Evolutionary conservation across 2,329 filamentous ascomycete species (phyloP).

Genomic region (Botryotinia globosa): DNA sequence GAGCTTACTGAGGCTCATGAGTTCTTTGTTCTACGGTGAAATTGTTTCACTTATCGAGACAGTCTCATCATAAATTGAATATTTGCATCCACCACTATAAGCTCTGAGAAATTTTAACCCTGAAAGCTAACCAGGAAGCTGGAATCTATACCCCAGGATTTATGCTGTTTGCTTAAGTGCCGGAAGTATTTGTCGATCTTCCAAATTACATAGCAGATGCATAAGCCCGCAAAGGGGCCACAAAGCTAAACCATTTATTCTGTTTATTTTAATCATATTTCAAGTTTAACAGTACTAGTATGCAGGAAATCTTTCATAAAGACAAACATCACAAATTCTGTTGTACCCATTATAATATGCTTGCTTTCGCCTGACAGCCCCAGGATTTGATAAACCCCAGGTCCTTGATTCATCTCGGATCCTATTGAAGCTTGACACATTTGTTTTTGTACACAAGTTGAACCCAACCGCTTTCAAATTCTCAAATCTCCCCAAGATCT

Average conservation of each 20-base stretch:
- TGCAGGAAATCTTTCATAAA: slow-evolving; percentile 10
- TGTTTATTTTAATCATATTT: slow-evolving; percentile 12
- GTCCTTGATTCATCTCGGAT: slow-evolving; percentile 20
- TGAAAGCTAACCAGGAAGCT: slow-evolving; percentile 11
- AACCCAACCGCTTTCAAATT: slow-evolving; percentile 13
- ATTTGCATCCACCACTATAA: slow-evolving; percentile 26
- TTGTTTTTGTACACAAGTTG: slow-evolving; percentile 23
- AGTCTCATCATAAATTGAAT: slow-evolving; percentile 28
- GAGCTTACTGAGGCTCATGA: slow-evolving; percentile 19
- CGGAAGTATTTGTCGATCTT: slow-evolving; percentile 4
- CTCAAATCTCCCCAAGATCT: not conserved
- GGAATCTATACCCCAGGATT: slow-evolving; percentile 6
- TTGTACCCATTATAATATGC: slow-evolving; percentile 29
- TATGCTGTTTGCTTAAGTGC: slow-evolving; percentile 5
- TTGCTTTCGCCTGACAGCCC: slow-evolving; percentile 25
- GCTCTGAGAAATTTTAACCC: not conserved
- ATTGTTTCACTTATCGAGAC: slow-evolving; percentile 31
- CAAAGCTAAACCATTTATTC: slow-evolving; percentile 1
- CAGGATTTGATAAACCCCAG: slow-evolving; percentile 22
- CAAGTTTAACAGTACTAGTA: not conserved
- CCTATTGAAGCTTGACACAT: slow-evolving; percentile 22
- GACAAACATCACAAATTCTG: slow-evolving; percentile 27
- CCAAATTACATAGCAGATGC: not conserved
- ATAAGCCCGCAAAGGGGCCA: not conserved
- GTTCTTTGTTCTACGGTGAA: slow-evolving; percentile 28